These are phyloP conservation scores for Aegilops tauschii DNA, from an alignment of 176 grass and related monocot species.

Conservation along the genomic window DNA sequence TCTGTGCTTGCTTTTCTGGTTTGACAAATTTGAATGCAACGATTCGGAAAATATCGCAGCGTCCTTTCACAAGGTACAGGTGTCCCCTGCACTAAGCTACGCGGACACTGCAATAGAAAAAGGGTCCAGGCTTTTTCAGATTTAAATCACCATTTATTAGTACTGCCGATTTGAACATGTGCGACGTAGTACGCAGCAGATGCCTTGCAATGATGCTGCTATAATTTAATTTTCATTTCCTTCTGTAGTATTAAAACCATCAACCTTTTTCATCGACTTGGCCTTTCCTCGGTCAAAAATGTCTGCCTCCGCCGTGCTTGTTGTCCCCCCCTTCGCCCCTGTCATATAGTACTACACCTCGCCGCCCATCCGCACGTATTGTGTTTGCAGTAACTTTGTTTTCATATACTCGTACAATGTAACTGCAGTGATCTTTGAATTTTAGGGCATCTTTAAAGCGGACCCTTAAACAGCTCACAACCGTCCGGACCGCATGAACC, in stretches of 20 bases:
- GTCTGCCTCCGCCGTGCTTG: neutral
- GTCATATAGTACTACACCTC: neutral
- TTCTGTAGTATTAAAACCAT: neutral
- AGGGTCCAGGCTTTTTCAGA: neutral
- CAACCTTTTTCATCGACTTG: neutral
- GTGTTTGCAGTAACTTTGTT: neutral
- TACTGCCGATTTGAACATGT: constrained; percentile 20
- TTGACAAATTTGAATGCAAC: neutral
- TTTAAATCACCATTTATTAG: neutral
- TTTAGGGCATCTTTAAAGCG: too few species aligned
- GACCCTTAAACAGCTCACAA: too few species aligned
- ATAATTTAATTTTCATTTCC: neutral
- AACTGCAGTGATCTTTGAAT: too few species aligned
- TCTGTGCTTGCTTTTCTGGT: neutral
- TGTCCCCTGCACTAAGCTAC: neutral
- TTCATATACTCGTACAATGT: neutral
- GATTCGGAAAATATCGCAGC: neutral
- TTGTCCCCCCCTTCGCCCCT: neutral
- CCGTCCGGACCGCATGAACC: too few species aligned
- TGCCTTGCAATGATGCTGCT: neutral
- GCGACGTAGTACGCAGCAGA: neutral
- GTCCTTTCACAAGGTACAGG: neutral
- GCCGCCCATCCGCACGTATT: neutral
- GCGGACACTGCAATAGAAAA: neutral
- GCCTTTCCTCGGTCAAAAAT: constrained; percentile 23